Conservation (phyloP, 768 basidiomycete species). For the Tricholoma matsutake region DNA sequence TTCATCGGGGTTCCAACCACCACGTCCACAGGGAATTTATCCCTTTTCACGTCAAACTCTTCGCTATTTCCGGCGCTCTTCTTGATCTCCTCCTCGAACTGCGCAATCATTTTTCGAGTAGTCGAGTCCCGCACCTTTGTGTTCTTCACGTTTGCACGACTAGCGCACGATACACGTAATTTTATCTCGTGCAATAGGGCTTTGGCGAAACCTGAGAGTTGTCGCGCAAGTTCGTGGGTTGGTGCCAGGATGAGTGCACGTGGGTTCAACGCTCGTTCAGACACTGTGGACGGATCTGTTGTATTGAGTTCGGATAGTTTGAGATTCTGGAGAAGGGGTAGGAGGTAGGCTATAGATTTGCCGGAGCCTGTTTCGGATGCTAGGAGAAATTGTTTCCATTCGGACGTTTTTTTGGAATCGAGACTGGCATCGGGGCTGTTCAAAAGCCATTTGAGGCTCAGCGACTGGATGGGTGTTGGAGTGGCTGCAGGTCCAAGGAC, state of each 20-base stretch:
- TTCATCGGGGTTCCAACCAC: slow-evolving; percentile 65
- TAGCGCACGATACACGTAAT: slow-evolving; percentile 71
- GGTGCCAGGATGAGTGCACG: slow-evolving; percentile 82
- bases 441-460: slow-evolving; percentile 67
- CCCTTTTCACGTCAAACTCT: slow-evolving; percentile 19
- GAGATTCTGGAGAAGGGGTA: slow-evolving; percentile 77
- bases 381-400: slow-evolving; percentile 57
- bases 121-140: slow-evolving; percentile 31
- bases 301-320: slow-evolving; percentile 56
- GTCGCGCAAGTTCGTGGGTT: slow-evolving; percentile 86
- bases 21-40: slow-evolving; percentile 41
- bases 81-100: slow-evolving; percentile 24
- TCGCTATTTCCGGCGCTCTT: slow-evolving; percentile 6
- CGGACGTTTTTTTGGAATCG: slow-evolving; percentile 16
- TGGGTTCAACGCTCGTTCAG: slow-evolving; percentile 48
- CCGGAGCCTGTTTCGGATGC: slow-evolving; percentile 92
- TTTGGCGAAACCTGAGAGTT: slow-evolving; percentile 74
- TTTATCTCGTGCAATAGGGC: slow-evolving; percentile 70
- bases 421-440: slow-evolving; percentile 13
- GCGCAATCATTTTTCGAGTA: slow-evolving; percentile 47
- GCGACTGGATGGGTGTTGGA: slow-evolving; percentile 79
- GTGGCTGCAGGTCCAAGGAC: slow-evolving; percentile 51
- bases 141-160: slow-evolving; percentile 50
- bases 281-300: slow-evolving; percentile 7
- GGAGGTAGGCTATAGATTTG: slow-evolving; percentile 87